phyloP scores from a whole-genome alignment of 768 basidiomycete genomes.

The Xerocomellus dryophilus region DNA sequence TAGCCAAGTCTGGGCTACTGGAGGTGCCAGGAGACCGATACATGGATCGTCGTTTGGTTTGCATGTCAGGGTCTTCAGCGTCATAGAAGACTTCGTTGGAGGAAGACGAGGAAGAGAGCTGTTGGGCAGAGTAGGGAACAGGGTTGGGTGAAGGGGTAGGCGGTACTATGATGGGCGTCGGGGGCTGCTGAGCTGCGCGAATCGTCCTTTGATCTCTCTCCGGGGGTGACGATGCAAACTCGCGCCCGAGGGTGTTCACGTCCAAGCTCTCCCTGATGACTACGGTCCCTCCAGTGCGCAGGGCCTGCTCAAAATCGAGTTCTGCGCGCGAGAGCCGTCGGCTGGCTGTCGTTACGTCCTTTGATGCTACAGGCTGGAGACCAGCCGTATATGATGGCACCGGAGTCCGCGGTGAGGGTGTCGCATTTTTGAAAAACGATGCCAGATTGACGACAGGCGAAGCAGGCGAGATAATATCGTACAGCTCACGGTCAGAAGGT shows the following conservation, averaged over 20 bases:
- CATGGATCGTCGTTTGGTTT: slow-evolving; percentile 77
- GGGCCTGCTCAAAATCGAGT: slow-evolving; percentile 78
- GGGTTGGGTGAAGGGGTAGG: slow-evolving; percentile 59
- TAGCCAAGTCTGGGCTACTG: slow-evolving; percentile 88
- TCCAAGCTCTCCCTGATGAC: slow-evolving; percentile 69
- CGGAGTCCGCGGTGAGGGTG: slow-evolving; percentile 42
- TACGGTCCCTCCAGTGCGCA: slow-evolving; percentile 65
- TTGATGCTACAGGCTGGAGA: slow-evolving; percentile 56
- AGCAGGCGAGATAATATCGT: not conserved
- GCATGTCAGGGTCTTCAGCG: slow-evolving; percentile 62
- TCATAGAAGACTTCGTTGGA: slow-evolving; percentile 62
- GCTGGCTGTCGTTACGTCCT: slow-evolving; percentile 41
- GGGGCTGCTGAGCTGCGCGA: slow-evolving; percentile 41
- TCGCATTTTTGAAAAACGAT: slow-evolving; percentile 57
- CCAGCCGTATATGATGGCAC: slow-evolving; percentile 47
- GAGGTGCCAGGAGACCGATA: slow-evolving; percentile 87
- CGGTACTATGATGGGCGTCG: slow-evolving; percentile 62
- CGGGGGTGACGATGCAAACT: slow-evolving; percentile 40
- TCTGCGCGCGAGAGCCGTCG: slow-evolving; percentile 70
- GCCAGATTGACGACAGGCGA: slow-evolving; percentile 50
- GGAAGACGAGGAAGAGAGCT: slow-evolving; percentile 45
- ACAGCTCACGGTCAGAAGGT: not conserved
- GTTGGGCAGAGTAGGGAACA: slow-evolving; percentile 32
- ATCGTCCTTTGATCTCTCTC: slow-evolving; percentile 36
- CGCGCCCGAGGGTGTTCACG: slow-evolving; percentile 56